Evolutionary conservation across 805 yeast genomes (phyloP).

Genomic region (Brettanomyces sp.): DNA sequence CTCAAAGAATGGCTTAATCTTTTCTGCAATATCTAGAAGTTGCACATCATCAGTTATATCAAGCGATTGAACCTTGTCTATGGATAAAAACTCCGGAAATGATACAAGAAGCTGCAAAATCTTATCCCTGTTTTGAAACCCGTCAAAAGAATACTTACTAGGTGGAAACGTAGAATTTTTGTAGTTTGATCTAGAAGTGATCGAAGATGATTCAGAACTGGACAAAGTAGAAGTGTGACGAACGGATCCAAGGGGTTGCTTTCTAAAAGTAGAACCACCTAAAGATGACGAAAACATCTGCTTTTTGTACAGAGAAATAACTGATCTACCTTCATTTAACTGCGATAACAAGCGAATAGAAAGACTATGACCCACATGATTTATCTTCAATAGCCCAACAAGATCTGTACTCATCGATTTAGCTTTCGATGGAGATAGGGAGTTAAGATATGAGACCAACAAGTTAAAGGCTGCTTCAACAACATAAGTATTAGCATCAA

Average conservation of each 20-base stretch:
- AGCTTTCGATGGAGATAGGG: slow-evolving; percentile 20
- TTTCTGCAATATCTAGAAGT: background rate
- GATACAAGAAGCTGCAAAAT: background rate
- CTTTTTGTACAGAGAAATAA: slow-evolving; percentile 13
- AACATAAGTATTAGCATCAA: slow-evolving; percentile 11
- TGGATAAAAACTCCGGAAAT: background rate
- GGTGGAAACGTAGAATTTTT: too few species aligned
- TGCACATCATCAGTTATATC: background rate
- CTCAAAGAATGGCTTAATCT: slow-evolving; percentile 33
- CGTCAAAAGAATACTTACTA: too few species aligned
- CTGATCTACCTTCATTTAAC: slow-evolving; percentile 18
- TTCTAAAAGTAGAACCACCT: too few species aligned
- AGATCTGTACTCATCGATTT: slow-evolving; percentile 37
- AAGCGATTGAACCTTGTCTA: slow-evolving; percentile 1
- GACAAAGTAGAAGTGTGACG: background rate
- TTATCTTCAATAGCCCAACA: slow-evolving; percentile 27
- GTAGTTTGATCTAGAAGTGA: background rate
- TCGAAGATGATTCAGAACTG: too few species aligned
- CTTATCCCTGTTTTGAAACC: background rate
- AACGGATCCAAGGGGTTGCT: too few species aligned
- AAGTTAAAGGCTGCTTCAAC: slow-evolving; percentile 16
- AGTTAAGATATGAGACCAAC: slow-evolving; percentile 29
- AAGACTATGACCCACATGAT: slow-evolving; percentile 21
- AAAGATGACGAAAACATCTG: background rate
- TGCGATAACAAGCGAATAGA: slow-evolving; percentile 18